These are phyloP conservation scores for Stemphylium lycopersici DNA, from an alignment of 2,329 filamentous ascomycete species.

Conservation along the genomic window DNA sequence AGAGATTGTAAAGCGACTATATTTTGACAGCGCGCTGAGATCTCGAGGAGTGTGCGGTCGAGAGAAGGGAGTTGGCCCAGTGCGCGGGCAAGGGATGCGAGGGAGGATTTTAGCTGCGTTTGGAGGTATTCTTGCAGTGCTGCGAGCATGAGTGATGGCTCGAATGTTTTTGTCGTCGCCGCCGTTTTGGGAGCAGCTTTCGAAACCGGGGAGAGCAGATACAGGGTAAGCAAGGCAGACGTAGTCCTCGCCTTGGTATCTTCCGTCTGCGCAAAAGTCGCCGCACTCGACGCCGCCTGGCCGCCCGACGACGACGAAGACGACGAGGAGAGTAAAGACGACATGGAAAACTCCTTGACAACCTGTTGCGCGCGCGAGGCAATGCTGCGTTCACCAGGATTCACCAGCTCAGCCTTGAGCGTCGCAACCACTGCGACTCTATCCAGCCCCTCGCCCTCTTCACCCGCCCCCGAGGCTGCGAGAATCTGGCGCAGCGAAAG, in stretches of 20 bases:
- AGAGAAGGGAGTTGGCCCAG: slow-evolving; percentile 81
- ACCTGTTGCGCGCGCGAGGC: slow-evolving; percentile 76
- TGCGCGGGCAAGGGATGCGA: slow-evolving; percentile 75
- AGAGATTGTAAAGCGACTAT: slow-evolving; percentile 85
- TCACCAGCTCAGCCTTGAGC: slow-evolving; percentile 71
- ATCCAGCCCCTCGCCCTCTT: slow-evolving; percentile 79
- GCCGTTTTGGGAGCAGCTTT: slow-evolving; percentile 11
- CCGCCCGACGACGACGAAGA: slow-evolving; percentile 5
- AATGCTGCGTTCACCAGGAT: slow-evolving; percentile 75
- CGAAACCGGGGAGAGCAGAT: slow-evolving; percentile 75
- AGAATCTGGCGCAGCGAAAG: slow-evolving; percentile 77
- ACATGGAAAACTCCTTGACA: slow-evolving; percentile 83
- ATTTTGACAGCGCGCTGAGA: slow-evolving; percentile 85
- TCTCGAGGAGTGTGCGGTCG: slow-evolving; percentile 80
- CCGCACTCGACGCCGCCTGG: slow-evolving; percentile 36
- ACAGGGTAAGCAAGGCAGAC: slow-evolving; percentile 77
- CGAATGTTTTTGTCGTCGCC: slow-evolving; percentile 57
- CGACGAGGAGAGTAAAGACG: slow-evolving; percentile 53
- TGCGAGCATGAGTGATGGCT: slow-evolving; percentile 74
- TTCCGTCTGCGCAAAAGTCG: slow-evolving; percentile 67
- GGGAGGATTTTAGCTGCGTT: slow-evolving; percentile 77
- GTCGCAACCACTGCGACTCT: slow-evolving; percentile 74
- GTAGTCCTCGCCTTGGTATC: slow-evolving; percentile 76
- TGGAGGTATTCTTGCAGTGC: slow-evolving; percentile 83
- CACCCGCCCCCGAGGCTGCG: slow-evolving; percentile 67